These are phyloP conservation scores for Ambrosia hybrid DNA, from an alignment of 140 eudicot species.

Conservation along the genomic window DNA sequence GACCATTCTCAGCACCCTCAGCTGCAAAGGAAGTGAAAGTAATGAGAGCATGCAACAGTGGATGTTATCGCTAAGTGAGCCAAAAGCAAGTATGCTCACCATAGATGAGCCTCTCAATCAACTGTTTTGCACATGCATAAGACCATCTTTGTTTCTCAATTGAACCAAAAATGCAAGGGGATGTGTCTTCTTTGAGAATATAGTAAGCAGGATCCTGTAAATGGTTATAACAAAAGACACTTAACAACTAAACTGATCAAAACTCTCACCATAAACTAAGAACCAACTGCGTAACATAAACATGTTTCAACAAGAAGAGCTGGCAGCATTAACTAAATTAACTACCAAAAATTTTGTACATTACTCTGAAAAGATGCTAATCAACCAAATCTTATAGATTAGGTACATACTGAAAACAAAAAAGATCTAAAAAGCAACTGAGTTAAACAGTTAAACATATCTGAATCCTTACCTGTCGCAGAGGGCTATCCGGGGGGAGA, in stretches of 20 bases:
- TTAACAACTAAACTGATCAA: not conserved
- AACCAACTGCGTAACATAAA: no score
- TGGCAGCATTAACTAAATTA: not conserved
- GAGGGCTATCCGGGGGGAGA: constrained; percentile 82
- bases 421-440: no score
- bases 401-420: no score
- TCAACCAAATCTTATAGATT: not conserved
- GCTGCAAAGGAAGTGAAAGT: constrained; percentile 46
- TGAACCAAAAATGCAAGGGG: constrained; percentile 95
- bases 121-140: constrained; percentile 94
- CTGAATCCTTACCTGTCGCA: constrained; percentile 59
- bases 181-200: constrained; percentile 69
- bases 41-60: not conserved
- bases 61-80: not conserved
- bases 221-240: not conserved
- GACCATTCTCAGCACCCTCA: constrained; percentile 97
- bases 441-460: not conserved
- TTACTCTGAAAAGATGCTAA: not conserved
- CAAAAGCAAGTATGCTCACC: constrained; percentile 42
- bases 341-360: not conserved
- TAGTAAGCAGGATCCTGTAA: constrained; percentile 77
- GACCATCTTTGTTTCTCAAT: constrained; percentile 99
- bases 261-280: no score
- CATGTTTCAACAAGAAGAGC: no score
- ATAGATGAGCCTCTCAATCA: constrained; percentile 89